Base-by-base conservation (phyloP, 1,139 yeast genomes). In the Suhomyces panamericanus region DNA sequence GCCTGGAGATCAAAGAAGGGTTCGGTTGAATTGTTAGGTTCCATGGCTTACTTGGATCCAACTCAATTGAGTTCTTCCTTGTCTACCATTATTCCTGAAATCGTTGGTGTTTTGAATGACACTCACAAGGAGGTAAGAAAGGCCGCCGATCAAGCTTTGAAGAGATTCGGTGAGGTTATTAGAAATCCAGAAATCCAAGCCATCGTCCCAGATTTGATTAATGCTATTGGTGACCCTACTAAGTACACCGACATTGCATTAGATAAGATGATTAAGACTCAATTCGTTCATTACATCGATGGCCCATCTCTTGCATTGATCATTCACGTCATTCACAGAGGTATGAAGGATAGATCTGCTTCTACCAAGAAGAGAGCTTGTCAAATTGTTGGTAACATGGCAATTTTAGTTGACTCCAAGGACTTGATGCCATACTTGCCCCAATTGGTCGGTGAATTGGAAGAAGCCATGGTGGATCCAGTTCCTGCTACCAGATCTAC, bases 1-100 rank as follows among this genome's bases (percentile, higher is more conserved):
- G 87, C 95, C 0, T 93, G 99, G 99, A 81, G 99, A 70, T 83
- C 96, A 1, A 93, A 93, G 67, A 89, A 91, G 67, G 99, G 98
- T 11, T 89, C 98, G 6, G 99, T 93, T 27, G 99, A 95, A 60
- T 71, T 93, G 49, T 75, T 93, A 41, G 99, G 99, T 66, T 84
- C 96, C 24, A 95, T 93, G 99, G 99, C 99, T 0, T 93, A 91
- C 62, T 76, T 95, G 53, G 97, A 93, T 59, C 99, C 99, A 6
- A 78, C 95, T 2, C 99, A 93, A 63, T 75, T 95, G 55, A 89
- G 98, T 5, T 80, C 91, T 0, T 89, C 96, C 1, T 74, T 93
- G 56, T 87, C 96, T 0, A 81, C 83, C 0, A 91, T 93, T 67
- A 88, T 93, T 50, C 99, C 99, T 2, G 96, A 91, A 61, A 89